Evolutionary conservation across 2,329 filamentous ascomycete species (phyloP).

Genomic region (Fusarium vanettenii): DNA sequence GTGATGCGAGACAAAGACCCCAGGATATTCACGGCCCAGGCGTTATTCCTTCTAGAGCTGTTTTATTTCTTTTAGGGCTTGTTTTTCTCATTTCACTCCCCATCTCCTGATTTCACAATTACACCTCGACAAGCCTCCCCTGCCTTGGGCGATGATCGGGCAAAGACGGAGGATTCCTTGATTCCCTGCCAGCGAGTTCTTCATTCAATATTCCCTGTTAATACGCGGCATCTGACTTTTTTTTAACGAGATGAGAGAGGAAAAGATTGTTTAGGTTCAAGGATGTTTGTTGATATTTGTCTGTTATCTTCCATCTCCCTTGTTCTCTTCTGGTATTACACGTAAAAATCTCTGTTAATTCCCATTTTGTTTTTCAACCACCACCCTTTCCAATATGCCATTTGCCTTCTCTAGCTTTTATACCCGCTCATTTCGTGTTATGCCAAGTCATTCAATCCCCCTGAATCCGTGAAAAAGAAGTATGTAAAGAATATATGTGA

Average conservation of each 20-base stretch:
- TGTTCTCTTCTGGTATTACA: slow-evolving; percentile 15
- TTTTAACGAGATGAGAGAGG: neutral
- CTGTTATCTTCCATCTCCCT: slow-evolving; percentile 4
- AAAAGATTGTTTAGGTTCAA: neutral
- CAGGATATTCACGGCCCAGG: neutral
- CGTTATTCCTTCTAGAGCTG: neutral
- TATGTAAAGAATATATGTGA: slow-evolving; percentile 4
- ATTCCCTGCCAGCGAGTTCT: neutral
- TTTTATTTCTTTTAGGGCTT: neutral
- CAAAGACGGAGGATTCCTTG: neutral
- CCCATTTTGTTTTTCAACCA: slow-evolving; percentile 7
- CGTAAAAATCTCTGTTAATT: slow-evolving; percentile 28
- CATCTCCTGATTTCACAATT: slow-evolving; percentile 19
- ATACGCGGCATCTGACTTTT: slow-evolving; percentile 1
- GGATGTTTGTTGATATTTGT: slow-evolving; percentile 8
- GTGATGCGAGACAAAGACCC: neutral
- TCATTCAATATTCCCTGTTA: neutral
- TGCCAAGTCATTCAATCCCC: slow-evolving; percentile 14
- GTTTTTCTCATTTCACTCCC: neutral
- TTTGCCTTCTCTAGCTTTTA: slow-evolving; percentile 19
- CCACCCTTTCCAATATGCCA: slow-evolving; percentile 1
- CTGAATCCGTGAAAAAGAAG: slow-evolving; percentile 1
- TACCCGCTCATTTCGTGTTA: slow-evolving; percentile 26
- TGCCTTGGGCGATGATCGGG: neutral
- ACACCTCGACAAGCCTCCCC: slow-evolving; percentile 18